Evolutionary conservation across 2,329 filamentous ascomycete genomes (phyloP).

Genomic region (Elsinoe batatas): DNA sequence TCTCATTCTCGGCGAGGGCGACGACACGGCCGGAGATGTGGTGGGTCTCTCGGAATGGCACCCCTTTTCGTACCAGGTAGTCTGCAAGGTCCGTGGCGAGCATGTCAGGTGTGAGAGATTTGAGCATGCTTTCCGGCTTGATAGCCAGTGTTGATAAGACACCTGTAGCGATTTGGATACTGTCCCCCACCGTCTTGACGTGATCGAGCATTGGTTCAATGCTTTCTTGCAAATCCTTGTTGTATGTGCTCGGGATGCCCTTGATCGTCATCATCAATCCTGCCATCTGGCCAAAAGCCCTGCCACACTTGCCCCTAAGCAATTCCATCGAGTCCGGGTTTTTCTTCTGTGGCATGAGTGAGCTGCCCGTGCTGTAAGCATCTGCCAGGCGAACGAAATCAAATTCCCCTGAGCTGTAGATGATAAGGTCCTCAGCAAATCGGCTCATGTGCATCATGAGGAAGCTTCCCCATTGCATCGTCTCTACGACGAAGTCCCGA

Average conservation of each 20-base stretch:
- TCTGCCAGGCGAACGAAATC: constrained; percentile 67
- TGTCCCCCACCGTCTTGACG: constrained; percentile 72
- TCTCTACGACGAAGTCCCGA: constrained; percentile 74
- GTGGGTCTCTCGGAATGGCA: constrained; percentile 72
- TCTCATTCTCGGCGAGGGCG: constrained; percentile 57
- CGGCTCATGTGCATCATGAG: constrained; percentile 71
- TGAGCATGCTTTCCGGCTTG: constrained; percentile 65
- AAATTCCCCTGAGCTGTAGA: constrained; percentile 69
- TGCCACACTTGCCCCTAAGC: constrained; percentile 65
- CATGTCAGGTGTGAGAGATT: constrained; percentile 73
- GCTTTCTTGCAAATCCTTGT: constrained; percentile 86
- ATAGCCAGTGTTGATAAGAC: constrained; percentile 64
- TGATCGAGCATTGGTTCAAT: constrained; percentile 78
- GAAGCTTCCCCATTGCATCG: constrained; percentile 67
- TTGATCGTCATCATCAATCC: constrained; percentile 69
- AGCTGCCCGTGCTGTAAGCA: constrained; percentile 68
- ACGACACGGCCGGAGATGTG: constrained; percentile 67
- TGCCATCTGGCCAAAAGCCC: constrained; percentile 71
- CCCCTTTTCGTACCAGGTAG: constrained; percentile 54
- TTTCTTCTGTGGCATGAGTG: constrained; percentile 77
- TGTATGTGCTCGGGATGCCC: constrained; percentile 72
- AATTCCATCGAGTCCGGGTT: constrained; percentile 67
- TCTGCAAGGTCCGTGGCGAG: constrained; percentile 63
- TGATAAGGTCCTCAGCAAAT: constrained; percentile 78
- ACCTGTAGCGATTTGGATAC: constrained; percentile 71